Evolutionary conservation across 1,139 yeast species (phyloP), one percentile per base, ranked within the genome.

Genomic region (Taphrina populina): DNA sequence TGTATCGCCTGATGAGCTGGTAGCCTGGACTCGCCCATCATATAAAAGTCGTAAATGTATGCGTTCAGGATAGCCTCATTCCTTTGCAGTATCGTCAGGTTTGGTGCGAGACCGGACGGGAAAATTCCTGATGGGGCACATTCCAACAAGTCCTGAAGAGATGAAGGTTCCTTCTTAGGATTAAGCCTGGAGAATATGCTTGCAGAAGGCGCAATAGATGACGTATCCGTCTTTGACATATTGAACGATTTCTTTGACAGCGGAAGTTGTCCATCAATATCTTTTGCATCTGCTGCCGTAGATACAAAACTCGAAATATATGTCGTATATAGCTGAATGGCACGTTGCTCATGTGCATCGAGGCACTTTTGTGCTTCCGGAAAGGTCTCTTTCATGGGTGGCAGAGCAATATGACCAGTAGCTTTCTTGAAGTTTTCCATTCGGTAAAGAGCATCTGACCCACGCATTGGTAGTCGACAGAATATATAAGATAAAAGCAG

Each of bases 1-100:
- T 43, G 47, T n/a, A 43, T 43, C 17, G 47, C 47, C 23, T 43
- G 47, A 19, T 43, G 29, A 15, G 47, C 47, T 29, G 47, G 47
- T 30, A 43, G 26, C 13, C 47, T 29, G 6, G 47, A 26, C 27
- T 47, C 51, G 8, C 58, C 58, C 35, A 43, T 52, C 37, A 30
- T 20, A 46, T 47, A 56, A 33, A 56, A 56, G 10, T 56, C 58
- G 29, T 51, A 52, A n/a, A 56, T n/a, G 23, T 43, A 56, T 11
- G 58, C 56, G 43, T 56, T 56, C n/a, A 51, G 46, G 3, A 37
- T 37, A 3, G 37, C 41, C 20, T 34, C 29, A 19, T 45, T 43
- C 10, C 43, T 23, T 33, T 37, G 36, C 1, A 36, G 35, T 7
- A 45, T 29, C 10, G 57, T 47, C 19, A 52, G 36, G 17, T 49